Conservation (phyloP, 2,329 filamentous ascomycete species). For the Curvularia sp. region DNA sequence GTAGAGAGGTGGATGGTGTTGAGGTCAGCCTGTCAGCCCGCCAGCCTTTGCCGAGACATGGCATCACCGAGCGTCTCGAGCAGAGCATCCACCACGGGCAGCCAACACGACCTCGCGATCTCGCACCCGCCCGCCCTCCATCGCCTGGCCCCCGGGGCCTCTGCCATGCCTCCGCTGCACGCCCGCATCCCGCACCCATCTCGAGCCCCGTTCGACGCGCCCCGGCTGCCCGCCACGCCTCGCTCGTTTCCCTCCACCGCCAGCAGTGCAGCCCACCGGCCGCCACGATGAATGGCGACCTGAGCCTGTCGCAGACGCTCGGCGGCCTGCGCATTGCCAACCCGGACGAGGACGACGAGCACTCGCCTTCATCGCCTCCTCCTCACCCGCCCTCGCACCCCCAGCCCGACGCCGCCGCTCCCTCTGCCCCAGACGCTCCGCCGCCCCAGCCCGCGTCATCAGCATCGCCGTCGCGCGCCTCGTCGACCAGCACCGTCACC, state of each 20-base stretch:
- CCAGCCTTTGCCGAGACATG: conserved; percentile 24
- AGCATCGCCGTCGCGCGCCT: conserved; percentile 40
- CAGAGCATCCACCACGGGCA: conserved; percentile 15
- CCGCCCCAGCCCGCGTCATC: conserved; percentile 24
- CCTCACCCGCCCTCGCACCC: not conserved
- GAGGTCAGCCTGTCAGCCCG: conserved; percentile 3
- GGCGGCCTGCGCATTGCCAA: conserved; percentile 97
- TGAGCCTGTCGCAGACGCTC: conserved; percentile 89
- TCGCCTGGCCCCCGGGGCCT: conserved; percentile 42
- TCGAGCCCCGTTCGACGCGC: conserved; percentile 27
- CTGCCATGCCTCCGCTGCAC: conserved; percentile 36
- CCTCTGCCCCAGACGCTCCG: conserved; percentile 31
- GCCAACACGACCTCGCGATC: conserved; percentile 31
- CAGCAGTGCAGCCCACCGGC: conserved; percentile 30
- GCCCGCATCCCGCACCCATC: conserved; percentile 22
- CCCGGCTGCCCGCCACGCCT: conserved; percentile 28
- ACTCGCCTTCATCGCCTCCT: not conserved
- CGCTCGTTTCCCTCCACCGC: conserved; percentile 36
- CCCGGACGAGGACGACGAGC: conserved; percentile 73
- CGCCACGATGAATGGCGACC: conserved; percentile 81
- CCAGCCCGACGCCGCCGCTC: conserved; percentile 29
- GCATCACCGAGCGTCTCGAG: conserved; percentile 28
- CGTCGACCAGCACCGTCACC: conserved; percentile 50
- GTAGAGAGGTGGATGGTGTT: not conserved
- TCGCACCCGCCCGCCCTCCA: conserved; percentile 14